Base-by-base conservation (phyloP, 805 yeast genomes). In the Brettanomyces naardenensis region DNA sequence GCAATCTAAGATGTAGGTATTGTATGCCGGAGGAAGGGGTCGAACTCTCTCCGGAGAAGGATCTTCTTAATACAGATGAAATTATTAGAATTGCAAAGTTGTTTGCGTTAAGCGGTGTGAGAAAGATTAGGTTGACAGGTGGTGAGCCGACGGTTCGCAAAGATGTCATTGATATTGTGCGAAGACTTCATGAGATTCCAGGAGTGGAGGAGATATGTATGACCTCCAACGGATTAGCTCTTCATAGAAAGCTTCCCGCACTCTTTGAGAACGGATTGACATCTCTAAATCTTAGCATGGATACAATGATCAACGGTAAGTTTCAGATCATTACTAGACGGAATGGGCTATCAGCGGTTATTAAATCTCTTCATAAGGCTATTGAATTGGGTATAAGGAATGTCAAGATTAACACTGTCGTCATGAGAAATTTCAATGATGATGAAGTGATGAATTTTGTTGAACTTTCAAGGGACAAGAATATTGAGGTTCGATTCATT, bases 1-100 rank as follows among this genome's bases (percentile, higher is more conserved):
- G 78, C 43, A 71, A 71, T 44, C 47, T 71, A 17, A 43, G 66
- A 19, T 67, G 73, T 40, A 53, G 62, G 14, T 73, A 73, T 45
- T 73, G 78, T 44, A 73, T 73, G 78, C 78, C 78, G 0, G 75
- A 69, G 39, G 73, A 72, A 36, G 78, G 78, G 4, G 64, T 73
- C 3, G 68, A 64, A n/a, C 48, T 73, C 19, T 63, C 71, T 18
- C 73, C 74, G 5, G 48, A 55, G 3, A 62, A 59, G 3, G 45
- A 64, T 9, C 52, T 71, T 14, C 46, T 73, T 31, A 56, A 69
- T 6, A 60, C 68, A 0, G 61, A 59, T 26, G 78, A 73, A 46
- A 71, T 73, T 31, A 45, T 67, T 7, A 44, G 56, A 25, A 43
- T 73, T 4, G 71, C 76, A 1, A 28, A 45, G 28, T 44, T 69